Evolutionary conservation across 257 asterid species (phyloP).

Genomic region (Prunella vulgaris): DNA sequence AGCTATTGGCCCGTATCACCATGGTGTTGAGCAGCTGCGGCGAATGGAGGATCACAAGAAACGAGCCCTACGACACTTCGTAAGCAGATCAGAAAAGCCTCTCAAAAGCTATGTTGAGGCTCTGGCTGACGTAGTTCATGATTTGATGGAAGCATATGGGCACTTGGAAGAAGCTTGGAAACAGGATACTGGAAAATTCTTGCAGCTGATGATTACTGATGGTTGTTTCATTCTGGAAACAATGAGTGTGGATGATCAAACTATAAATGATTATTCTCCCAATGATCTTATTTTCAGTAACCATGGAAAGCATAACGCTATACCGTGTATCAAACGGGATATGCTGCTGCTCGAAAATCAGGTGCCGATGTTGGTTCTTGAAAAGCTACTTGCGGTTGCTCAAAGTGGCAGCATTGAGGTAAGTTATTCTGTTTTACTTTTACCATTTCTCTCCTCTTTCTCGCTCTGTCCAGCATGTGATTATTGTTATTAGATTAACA

Average conservation of each 20-base stretch:
- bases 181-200: not conserved
- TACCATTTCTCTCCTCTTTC: too few species aligned
- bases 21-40: not conserved
- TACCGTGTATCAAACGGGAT: constrained; percentile 26
- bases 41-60: constrained; percentile 37
- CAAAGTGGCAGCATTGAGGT: not conserved
- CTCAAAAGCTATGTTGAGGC: not conserved
- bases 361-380: constrained; percentile 20
- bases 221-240: constrained; percentile 32
- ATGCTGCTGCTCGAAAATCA: constrained; percentile 24
- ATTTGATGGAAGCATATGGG: constrained; percentile 30
- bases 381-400: not conserved
- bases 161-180: constrained; percentile 12
- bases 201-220: constrained; percentile 25
- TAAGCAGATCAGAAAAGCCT: constrained; percentile 17
- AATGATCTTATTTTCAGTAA: constrained; percentile 27
- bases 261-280: not conserved
- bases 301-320: constrained; percentile 19
- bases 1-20: constrained; percentile 1
- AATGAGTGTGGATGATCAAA: not conserved
- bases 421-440: not conserved
- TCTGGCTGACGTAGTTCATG: not conserved
- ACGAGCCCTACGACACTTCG: constrained; percentile 31
- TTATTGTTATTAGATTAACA: not conserved
- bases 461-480: not conserved